A percentile compares a stretch with the other conserved stretches of the same genome.
phyloP scores from a whole-genome alignment of 371 early-diverging fungal genomes.

The Mortierella sp. region DNA sequence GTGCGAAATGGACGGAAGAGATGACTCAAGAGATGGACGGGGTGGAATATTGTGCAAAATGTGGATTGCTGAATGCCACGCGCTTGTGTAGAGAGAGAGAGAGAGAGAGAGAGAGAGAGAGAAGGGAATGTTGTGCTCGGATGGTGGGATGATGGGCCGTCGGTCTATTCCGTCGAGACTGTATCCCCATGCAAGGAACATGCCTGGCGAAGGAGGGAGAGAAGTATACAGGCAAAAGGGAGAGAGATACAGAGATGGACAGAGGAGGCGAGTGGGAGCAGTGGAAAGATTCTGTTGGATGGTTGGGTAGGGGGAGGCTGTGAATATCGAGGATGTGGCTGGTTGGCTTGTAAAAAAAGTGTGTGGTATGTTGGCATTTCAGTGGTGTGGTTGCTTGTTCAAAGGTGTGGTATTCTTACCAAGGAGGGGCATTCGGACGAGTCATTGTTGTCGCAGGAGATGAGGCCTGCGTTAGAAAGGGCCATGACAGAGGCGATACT shows the following conservation, averaged over 20 bases:
- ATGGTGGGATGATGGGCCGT: not conserved
- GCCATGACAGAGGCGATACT: conserved; percentile 10
- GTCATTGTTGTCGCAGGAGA: not conserved
- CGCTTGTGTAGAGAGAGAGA: not conserved
- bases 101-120: not conserved
- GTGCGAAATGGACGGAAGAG: not conserved
- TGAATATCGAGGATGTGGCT: not conserved
- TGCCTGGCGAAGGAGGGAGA: not conserved
- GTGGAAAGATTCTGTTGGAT: not conserved
- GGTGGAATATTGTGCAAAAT: not conserved
- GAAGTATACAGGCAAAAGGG: not conserved
- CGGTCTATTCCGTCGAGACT: not conserved
- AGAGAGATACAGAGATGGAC: not conserved
- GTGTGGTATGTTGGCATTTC: not conserved
- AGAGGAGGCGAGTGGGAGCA: not conserved
- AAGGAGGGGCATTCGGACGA: not conserved
- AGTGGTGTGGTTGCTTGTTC: not conserved
- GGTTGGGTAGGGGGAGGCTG: not conserved
- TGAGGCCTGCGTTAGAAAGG: not conserved
- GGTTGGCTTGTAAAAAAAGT: not conserved
- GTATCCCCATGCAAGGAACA: not conserved
- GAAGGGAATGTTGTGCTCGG: not conserved
- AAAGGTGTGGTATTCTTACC: not conserved
- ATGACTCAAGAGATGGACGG: not conserved
- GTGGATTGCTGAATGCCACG: not conserved